These are phyloP conservation scores for Pythium scleroteichum DNA, from an alignment of 352 stramenopile genomes.

Conservation along the genomic window DNA sequence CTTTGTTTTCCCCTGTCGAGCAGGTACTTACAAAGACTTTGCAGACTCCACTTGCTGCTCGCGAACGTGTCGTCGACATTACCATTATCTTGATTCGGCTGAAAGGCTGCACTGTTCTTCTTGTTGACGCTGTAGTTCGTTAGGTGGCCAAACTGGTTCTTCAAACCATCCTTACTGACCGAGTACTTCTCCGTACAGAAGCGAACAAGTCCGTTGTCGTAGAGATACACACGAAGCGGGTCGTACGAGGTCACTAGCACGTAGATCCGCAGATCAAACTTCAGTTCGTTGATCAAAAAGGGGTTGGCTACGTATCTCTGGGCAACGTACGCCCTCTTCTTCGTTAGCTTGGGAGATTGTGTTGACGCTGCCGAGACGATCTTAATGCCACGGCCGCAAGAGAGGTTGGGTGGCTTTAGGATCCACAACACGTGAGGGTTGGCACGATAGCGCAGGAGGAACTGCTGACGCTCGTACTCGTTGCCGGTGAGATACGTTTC, in stretches of 20 bases:
- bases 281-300: constrained; percentile 88
- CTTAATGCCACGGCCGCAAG: constrained; percentile 77
- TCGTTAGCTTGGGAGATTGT: constrained; percentile 49
- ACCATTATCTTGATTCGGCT: constrained; percentile 65
- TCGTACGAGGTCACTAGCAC: constrained; percentile 87
- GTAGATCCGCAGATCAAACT: constrained; percentile 92
- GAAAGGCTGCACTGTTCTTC: constrained; percentile 73
- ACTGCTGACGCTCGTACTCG: constrained; percentile 70
- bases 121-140: constrained; percentile 95
- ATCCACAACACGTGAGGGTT: constrained; percentile 68
- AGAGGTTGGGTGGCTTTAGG: constrained; percentile 78
- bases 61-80: constrained; percentile 36
- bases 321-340: constrained; percentile 72
- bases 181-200: constrained; percentile 88
- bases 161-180: constrained; percentile 55
- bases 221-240: constrained; percentile 85
- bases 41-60: constrained; percentile 87
- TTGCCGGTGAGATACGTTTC: constrained; percentile 75
- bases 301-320: constrained; percentile 78
- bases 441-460: constrained; percentile 46
- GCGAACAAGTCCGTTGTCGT: constrained; percentile 82
- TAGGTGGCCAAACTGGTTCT: constrained; percentile 87
- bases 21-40: constrained; percentile 59
- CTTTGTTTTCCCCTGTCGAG: constrained; percentile 37
- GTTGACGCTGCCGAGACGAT: constrained; percentile 49